Percentiles rank a stretch among this genome's conserved stretches.
Conservation (phyloP, 2,329 filamentous ascomycete species). For the Proliferodiscus dingleyae region DNA sequence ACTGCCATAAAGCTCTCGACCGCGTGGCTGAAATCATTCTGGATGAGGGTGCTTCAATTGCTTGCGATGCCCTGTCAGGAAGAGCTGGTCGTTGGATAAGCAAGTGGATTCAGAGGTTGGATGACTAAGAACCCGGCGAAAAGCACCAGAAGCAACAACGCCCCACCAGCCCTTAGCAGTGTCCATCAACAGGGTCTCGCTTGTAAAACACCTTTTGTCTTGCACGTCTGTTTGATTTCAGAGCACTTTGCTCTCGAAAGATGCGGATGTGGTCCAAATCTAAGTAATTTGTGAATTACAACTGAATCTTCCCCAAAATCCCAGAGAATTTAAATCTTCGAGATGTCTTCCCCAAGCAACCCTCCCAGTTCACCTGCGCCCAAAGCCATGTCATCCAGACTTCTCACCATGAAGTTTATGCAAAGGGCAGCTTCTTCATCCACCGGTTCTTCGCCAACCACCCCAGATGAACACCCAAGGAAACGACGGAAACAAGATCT, state of each 20-base stretch:
- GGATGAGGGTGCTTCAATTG: constrained; percentile 24
- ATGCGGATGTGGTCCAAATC: not conserved
- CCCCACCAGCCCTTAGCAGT: too few relatives aligned
- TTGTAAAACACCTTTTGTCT: too few relatives aligned
- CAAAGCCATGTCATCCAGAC: constrained; percentile 77
- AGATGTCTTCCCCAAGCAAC: constrained; percentile 25
- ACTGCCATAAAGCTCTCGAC: constrained; percentile 35
- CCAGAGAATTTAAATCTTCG: constrained; percentile 4
- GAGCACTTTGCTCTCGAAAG: not conserved
- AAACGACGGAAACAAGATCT: constrained; percentile 58
- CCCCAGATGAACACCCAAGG: constrained; percentile 46
- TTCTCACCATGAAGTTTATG: constrained; percentile 98
- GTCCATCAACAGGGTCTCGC: too few relatives aligned
- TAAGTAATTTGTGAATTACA: not conserved
- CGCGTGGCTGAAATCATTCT: constrained; percentile 41
- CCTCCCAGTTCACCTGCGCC: constrained; percentile 43
- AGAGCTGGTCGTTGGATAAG: constrained; percentile 11
- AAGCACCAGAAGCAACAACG: too few relatives aligned
- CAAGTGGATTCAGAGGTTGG: not conserved
- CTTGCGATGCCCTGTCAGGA: too few relatives aligned
- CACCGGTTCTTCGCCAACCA: constrained; percentile 40
- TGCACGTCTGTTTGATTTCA: not conserved
- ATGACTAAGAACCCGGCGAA: not conserved
- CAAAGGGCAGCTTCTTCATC: constrained; percentile 71
- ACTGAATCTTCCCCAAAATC: not conserved